Base-by-base conservation (phyloP, 2,329 filamentous ascomycete genomes). In the Thielaviopsis populi region DNA sequence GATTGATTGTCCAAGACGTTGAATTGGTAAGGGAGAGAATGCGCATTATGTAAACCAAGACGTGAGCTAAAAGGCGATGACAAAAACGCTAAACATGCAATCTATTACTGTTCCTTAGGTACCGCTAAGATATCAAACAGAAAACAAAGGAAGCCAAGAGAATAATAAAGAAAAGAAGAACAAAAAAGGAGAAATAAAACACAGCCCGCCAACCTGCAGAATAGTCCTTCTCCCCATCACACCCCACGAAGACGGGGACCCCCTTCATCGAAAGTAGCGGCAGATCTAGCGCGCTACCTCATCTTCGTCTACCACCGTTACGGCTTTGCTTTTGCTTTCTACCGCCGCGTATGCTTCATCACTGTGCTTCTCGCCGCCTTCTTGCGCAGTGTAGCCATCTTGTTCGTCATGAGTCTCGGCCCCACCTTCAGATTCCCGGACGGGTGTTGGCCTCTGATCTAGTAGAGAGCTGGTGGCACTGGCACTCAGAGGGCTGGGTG, bases 281-380 rank as follows among this genome's bases (percentile, higher is more conserved):
- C 53, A 56, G 33, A 56, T 17, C 53, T 56, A 56, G 53, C 69
- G 10, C 70, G 53, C 53, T 33, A 56, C 15, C 53, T 56, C 61
- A 19, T 63, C 61, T 33, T 53, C 74, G 63, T 80, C 78, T 67
- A 79, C 77, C 5, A 81, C 73, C 3, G 78, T 78, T 11, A 73
- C 78, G 3, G 75, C 76, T 65, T 71, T 78, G 1, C 71, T 76
- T 68, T 78, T 80, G 7, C 56, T 8, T 33, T 63, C 62, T 30
- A 22, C 40, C 13, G 37, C 11, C 17, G n/a, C 43, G 19, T 22
- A 50, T 33, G 22, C 27, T 30, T 27, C 46, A 27, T 43, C 74
- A 75, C 68, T 78, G 8, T 56, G 22, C 61, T 63, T 79, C 5
- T 67, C 67, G 15, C 61, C 43, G 30, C 63, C 42, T 41, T 46